Evolutionary conservation across 768 basidiomycete species (phyloP), one percentile per base, ranked within the genome.

Genomic region (Boletus sp.): DNA sequence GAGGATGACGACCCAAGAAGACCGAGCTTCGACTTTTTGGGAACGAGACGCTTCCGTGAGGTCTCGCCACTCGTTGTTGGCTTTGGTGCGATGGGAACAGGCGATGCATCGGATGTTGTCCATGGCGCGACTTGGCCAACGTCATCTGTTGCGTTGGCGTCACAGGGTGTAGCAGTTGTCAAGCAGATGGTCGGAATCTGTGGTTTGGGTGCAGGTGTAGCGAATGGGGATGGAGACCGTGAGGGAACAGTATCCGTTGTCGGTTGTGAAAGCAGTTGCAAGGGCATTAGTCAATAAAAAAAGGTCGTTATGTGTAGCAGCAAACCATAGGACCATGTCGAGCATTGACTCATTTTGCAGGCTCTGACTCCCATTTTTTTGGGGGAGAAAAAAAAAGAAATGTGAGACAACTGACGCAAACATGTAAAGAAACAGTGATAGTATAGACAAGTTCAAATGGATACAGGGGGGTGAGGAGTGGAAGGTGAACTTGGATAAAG

Each of bases 11-110:
- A 59, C 13, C 58, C 67, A 34, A 81, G 77, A n/a, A 82, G 70
- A 13, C 73, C 68, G 4, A 89, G 77, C 62, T 83, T 89, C 1
- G 83, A 84, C 64, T 87, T 88, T 72, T 87, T 90, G 15, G 85
- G 88, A 10, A 88, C 83, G 54, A 90, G 79, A 19, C 79, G 78
- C 53, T 75, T 79, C 32, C 75, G 73, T 1, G 75, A 60, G 7
- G 53, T 51, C 27, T 66, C 55, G 25, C 55, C 55, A 21, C 30
- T 56, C 4, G 54, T 25, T 72, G n/a, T n/a, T n/a, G 32, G 37
- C 48, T 72, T 68, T 0, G 73, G 67, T 7, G 78, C 70, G 23
- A 55, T 66, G 34, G 60, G 69, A 59, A 37, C n/a, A 33, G 58
- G 47, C 2, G 60, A 53, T 2, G 55, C 23, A 2, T 55, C 54